Evolutionary conservation across 768 basidiomycete genomes (phyloP).

Genomic region (Lactarius akahatsu): DNA sequence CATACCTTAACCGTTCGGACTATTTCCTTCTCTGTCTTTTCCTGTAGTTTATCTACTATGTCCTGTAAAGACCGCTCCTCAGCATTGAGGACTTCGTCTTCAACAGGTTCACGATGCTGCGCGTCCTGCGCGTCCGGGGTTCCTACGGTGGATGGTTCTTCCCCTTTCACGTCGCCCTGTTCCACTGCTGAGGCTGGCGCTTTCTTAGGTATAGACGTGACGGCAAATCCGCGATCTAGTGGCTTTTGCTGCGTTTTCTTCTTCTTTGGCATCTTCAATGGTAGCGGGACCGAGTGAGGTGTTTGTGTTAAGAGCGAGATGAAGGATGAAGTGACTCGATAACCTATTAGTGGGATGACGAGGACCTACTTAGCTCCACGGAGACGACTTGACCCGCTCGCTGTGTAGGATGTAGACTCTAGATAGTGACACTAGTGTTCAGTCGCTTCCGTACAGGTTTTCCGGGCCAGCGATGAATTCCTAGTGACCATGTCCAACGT

Average conservation of each 20-base stretch:
- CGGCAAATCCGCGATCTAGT: slow-evolving; percentile 73
- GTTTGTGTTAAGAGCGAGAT: not conserved
- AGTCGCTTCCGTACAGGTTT: not conserved
- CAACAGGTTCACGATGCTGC: slow-evolving; percentile 3
- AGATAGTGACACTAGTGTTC: not conserved
- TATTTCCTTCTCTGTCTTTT: slow-evolving; percentile 87
- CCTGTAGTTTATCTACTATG: slow-evolving; percentile 79
- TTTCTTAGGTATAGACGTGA: slow-evolving; percentile 83
- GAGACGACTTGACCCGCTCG: not conserved
- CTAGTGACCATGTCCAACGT: not conserved
- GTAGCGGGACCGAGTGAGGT: slow-evolving; percentile 4
- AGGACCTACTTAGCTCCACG: not conserved
- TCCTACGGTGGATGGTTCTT: not conserved
- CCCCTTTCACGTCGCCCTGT: slow-evolving; percentile 25
- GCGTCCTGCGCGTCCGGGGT: not conserved
- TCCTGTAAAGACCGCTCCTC: slow-evolving; percentile 64
- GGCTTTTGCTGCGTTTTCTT: slow-evolving; percentile 81
- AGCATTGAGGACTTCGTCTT: slow-evolving; percentile 35
- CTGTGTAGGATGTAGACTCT: not conserved
- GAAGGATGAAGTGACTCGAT: not conserved
- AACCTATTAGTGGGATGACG: not conserved
- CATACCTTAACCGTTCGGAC: slow-evolving; percentile 65
- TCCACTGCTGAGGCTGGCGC: slow-evolving; percentile 33
- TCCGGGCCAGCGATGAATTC: not conserved
- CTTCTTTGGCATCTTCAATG: slow-evolving; percentile 67